These are phyloP conservation scores for Salvia rosmarinus DNA, from an alignment of 257 asterid genomes.

Conservation along the genomic window DNA sequence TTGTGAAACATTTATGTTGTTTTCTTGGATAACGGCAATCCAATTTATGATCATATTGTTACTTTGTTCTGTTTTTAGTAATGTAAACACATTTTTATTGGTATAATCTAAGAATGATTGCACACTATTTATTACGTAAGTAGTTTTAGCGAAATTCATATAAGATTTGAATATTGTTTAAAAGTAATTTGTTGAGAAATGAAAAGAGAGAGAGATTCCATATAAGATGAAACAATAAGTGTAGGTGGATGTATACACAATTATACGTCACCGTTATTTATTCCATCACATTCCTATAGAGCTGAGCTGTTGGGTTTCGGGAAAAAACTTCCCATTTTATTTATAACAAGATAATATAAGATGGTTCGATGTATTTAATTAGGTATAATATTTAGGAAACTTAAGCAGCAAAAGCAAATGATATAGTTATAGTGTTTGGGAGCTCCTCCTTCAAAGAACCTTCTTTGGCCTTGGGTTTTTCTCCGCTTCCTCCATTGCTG, in stretches of 20 bases:
- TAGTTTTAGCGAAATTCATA: background rate
- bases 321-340: too few relatives aligned
- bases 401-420: background rate
- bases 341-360: background rate
- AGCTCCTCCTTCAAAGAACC: conserved; percentile 37
- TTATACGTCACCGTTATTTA: too few relatives aligned
- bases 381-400: background rate
- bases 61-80: background rate
- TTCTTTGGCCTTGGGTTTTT: conserved; percentile 17
- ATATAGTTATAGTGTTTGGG: conserved; percentile 17
- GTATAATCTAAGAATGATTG: background rate
- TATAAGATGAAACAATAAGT: background rate
- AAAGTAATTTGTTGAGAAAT: too few relatives aligned
- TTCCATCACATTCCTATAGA: too few relatives aligned
- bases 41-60: background rate
- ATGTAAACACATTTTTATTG: background rate
- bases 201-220: conserved; percentile 11
- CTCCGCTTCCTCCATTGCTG: conserved; percentile 28
- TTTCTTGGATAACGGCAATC: background rate
- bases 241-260: background rate
- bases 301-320: too few relatives aligned
- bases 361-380: conserved; percentile 17
- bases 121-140: background rate
- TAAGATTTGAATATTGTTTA: background rate
- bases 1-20: background rate